Evolutionary conservation across 1,139 yeast species (phyloP).

Genomic region (Nadsonia starkeyi-henricii): DNA sequence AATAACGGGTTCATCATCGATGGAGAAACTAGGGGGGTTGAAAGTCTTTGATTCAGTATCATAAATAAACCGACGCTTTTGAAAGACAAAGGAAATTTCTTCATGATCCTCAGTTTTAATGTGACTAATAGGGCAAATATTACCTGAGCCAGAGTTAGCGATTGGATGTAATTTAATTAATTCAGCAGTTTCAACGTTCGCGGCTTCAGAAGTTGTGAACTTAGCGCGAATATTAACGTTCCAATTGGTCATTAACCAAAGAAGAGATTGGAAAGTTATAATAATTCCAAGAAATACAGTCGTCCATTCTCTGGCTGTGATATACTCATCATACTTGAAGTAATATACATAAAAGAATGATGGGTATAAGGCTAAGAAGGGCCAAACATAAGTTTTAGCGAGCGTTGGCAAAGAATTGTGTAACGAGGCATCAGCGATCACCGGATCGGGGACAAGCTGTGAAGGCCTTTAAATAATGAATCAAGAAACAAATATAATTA

Average conservation of each 20-base stretch:
- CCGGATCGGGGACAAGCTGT: slow-evolving; percentile 30
- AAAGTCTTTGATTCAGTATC: slow-evolving; percentile 41
- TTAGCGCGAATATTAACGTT: slow-evolving; percentile 53
- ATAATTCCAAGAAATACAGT: slow-evolving; percentile 71
- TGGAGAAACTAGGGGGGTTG: slow-evolving; percentile 66
- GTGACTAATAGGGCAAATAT: slow-evolving; percentile 51
- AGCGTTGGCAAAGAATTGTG: slow-evolving; percentile 52
- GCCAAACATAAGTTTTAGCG: slow-evolving; percentile 70
- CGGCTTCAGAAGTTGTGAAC: slow-evolving; percentile 49
- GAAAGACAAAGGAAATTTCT: slow-evolving; percentile 69
- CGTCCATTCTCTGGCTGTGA: slow-evolving; percentile 71
- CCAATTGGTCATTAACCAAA: slow-evolving; percentile 96
- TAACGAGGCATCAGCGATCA: slow-evolving; percentile 51
- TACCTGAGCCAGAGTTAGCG: slow-evolving; percentile 76
- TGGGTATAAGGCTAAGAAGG: slow-evolving; percentile 72
- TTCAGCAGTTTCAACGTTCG: slow-evolving; percentile 44
- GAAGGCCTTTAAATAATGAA: slow-evolving; percentile 12
- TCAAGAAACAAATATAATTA: slow-evolving; percentile 1
- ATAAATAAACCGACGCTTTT: slow-evolving; percentile 80
- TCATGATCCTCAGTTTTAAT: slow-evolving; percentile 43
- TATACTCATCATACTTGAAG: slow-evolving; percentile 62
- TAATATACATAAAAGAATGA: slow-evolving; percentile 51
- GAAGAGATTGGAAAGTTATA: slow-evolving; percentile 54
- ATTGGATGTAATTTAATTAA: slow-evolving; percentile 68
- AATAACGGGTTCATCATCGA: slow-evolving; percentile 43